phyloP scores from a whole-genome alignment of 2,329 filamentous ascomycete species.

The Fusarium euwallaceae region DNA sequence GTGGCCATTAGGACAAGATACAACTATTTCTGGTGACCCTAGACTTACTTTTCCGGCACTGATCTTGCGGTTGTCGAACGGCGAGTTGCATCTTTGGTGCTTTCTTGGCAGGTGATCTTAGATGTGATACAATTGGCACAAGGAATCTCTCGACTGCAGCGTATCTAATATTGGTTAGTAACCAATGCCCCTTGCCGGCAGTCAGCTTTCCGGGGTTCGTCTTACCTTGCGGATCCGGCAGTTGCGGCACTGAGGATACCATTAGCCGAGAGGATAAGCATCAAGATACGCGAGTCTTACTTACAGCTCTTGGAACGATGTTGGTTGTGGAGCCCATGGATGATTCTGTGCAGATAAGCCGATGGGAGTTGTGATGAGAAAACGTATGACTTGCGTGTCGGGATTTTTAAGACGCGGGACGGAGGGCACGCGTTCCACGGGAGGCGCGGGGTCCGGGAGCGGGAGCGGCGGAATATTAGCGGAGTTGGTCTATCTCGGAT shows the following conservation, averaged over 20 bases:
- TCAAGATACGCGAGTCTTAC: background rate
- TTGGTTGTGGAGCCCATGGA: background rate
- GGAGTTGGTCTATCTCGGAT: background rate
- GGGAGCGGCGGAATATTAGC: background rate
- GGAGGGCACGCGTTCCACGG: background rate
- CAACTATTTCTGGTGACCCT: background rate
- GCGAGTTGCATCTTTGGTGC: background rate
- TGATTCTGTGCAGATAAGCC: background rate
- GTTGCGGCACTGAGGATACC: background rate
- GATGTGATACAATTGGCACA: background rate
- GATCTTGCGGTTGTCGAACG: background rate
- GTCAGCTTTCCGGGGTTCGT: background rate
- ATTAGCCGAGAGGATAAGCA: background rate
- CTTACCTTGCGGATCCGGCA: background rate
- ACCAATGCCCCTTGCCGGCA: background rate
- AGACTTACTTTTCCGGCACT: background rate
- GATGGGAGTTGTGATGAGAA: background rate
- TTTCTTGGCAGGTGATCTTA: background rate
- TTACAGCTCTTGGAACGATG: background rate
- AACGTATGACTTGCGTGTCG: background rate
- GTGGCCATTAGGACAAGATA: background rate
- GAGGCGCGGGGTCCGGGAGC: background rate
- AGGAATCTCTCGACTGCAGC: background rate
- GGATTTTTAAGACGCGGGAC: background rate
- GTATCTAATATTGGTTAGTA: background rate